Base-by-base conservation (phyloP, 495 filamentous ascomycete species). In the Acidomyces sp. region DNA sequence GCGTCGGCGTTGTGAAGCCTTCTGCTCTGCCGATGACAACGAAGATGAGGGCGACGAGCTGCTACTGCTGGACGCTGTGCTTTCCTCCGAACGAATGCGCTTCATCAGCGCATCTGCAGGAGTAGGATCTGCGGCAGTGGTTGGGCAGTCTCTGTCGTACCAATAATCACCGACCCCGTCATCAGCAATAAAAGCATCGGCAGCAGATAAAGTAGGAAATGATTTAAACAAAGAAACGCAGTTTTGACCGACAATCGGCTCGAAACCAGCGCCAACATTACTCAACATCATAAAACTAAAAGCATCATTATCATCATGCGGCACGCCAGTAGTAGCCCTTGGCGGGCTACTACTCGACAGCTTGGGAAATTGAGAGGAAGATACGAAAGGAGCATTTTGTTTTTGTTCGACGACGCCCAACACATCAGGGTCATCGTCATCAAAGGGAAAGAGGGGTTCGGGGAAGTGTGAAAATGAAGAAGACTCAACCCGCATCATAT, bases 401-500 rank as follows among this genome's bases (percentile, higher is more conserved):
- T n/a, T n/a, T n/a, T n/a, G n/a, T n/a, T n/a, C n/a, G n/a, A n/a
- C n/a, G n/a, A n/a, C n/a, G n/a, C n/a, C n/a, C n/a, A n/a, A 34
- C 25, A 13, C 39, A 41, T 41, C 45, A 22, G 41, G 20, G 39
- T 12, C 16, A 16, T 30, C 3, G 13, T 24, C 19, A 3, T 44
- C 34, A 21, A 44, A 19, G 25, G 26, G 24, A 23, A 39, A 44
- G 18, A 18, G 45, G 30, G 34, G 20, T 7, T 33, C 20, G 31
- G 46, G 30, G 33, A 21, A 34, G 41, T 38, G 23, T 2, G 43
- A 43, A 49, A 49, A 49, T 25, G 55, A 56, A 36, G 39, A 38
- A 34, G 57, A 59, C 19, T 53, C 32, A 43, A 55, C 34, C 19
- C 53, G 49, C 49, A 54, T 39, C 56, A 54, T 55, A 37, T 48